phyloP scores from a whole-genome alignment of 2,329 filamentous ascomycete genomes.

The Rhinocladiella similis region DNA sequence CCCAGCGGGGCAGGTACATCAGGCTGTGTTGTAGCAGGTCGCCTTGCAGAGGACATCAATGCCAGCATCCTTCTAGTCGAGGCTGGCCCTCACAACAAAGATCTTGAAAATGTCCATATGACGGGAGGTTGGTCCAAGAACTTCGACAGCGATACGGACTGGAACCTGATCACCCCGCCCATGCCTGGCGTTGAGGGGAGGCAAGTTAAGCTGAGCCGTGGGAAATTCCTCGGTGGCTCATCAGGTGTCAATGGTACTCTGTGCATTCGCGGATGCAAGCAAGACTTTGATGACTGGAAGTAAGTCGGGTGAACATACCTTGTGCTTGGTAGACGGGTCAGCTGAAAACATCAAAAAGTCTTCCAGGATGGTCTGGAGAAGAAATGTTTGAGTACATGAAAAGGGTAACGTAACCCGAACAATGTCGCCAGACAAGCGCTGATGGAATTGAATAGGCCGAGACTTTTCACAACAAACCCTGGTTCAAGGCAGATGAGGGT shows the following conservation, averaged over 20 bases:
- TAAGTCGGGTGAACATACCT: conserved; percentile 33
- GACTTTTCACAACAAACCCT: conserved; percentile 58
- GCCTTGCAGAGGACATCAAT: conserved; percentile 47
- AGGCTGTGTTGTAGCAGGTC: conserved; percentile 51
- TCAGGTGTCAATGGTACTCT: conserved; percentile 48
- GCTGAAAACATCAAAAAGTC: conserved; percentile 46
- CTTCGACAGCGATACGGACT: conserved; percentile 45
- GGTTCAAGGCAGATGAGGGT: conserved; percentile 53
- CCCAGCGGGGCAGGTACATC: conserved; percentile 46
- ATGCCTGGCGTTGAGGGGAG: conserved; percentile 43
- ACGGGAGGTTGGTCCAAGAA: conserved; percentile 45
- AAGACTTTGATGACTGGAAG: conserved; percentile 57
- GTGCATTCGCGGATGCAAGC: conserved; percentile 44
- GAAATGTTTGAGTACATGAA: conserved; percentile 59
- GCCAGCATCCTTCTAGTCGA: conserved; percentile 48
- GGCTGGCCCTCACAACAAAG: conserved; percentile 48
- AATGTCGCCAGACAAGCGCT: too few relatives aligned
- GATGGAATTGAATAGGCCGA: conserved; percentile 50
- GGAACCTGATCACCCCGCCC: conserved; percentile 45
- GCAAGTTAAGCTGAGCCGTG: conserved; percentile 45
- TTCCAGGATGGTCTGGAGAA: conserved; percentile 53
- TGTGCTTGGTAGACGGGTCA: neutral
- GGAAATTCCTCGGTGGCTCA: conserved; percentile 45
- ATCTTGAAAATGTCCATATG: conserved; percentile 50
- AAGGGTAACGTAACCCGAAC: conserved; percentile 41